Evolutionary conservation across 257 asterid species (phyloP), one percentile per base, ranked within the genome.

Genomic region (Solanum bulbocastanum): DNA sequence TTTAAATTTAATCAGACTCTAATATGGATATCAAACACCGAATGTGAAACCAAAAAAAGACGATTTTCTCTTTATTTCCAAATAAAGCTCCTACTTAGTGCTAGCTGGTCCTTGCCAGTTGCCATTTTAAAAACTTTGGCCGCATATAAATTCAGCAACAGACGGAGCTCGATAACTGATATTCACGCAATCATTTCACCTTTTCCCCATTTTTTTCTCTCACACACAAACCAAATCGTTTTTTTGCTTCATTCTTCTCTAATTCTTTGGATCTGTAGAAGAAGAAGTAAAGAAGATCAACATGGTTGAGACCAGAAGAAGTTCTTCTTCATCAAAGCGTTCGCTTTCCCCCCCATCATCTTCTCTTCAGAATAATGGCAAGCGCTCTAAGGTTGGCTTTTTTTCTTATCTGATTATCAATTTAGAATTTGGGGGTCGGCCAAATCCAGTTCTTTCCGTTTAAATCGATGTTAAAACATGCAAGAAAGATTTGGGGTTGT

Each of bases 251-350:
- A 13, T 40, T 71, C 13, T 65, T 44, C 75, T 85, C 79, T 66
- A 72, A 65, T 62, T 84, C 58, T 44, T 85, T 42, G 83, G 83
- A 86, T 71, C 88, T 49, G 79, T 42, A 16, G 69, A 69, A 86
- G 69, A 69, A 85, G 81, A 68, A 35, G 46, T n/a, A n/a, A 66
- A 25, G 35, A 66, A 25, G 73, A 66, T 25, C 78, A 71, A 71
- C 88, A 86, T 86, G 88, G 88, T 86, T 30, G 88, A 94, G 87
- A 96, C 98, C 82, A 92, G 99, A 87, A 93, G 99, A 44, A 91
- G 98, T 83, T 92, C 99, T 81, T 93, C 98, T 87, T 89, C 98
- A 35, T 92, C 99, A 11, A 96, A 96, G 90, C 97, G 98, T 27
- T 89, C 96, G 13, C 90, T 92, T 10, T 46, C 94, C 58, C 85